Evolutionary conservation across 352 stramenopile genomes (phyloP).

Genomic region (Globisporangium camurandrum): DNA sequence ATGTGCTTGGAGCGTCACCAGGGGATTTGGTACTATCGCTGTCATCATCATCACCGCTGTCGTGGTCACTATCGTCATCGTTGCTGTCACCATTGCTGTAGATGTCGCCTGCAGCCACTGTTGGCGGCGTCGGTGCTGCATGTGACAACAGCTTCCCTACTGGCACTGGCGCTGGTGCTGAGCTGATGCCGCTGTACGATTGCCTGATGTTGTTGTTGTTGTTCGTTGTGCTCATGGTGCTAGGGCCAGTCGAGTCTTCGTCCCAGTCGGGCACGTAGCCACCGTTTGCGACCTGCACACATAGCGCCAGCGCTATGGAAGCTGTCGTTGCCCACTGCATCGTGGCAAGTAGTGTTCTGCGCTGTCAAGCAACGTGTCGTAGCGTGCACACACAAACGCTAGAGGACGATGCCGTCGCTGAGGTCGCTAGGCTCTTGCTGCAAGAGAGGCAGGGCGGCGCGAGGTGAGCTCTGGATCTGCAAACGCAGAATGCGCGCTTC

Average conservation of each 20-base stretch:
- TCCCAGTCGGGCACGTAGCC: conserved; percentile 5
- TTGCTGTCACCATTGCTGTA: background rate
- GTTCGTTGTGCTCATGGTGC: background rate
- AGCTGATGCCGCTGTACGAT: background rate
- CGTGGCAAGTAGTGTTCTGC: background rate
- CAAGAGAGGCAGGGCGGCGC: background rate
- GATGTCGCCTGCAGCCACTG: background rate
- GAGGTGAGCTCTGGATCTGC: background rate
- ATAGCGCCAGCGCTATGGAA: background rate
- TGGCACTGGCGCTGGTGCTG: background rate
- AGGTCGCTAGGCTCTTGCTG: background rate
- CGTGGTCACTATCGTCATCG: background rate
- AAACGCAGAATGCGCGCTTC: background rate
- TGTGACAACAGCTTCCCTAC: background rate
- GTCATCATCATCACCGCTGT: background rate
- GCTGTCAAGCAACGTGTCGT: no score
- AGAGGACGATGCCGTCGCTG: background rate
- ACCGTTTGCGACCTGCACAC: background rate
- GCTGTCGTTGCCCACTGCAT: background rate
- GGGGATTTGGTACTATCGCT: background rate
- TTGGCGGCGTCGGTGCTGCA: background rate
- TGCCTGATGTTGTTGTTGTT: conserved; percentile 6
- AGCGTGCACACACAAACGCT: no score
- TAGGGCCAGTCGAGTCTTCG: background rate
- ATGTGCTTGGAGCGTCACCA: background rate